These are phyloP conservation scores for Leccinum fallax DNA, from an alignment of 1,284 basidiomycete species.

Conservation along the genomic window DNA sequence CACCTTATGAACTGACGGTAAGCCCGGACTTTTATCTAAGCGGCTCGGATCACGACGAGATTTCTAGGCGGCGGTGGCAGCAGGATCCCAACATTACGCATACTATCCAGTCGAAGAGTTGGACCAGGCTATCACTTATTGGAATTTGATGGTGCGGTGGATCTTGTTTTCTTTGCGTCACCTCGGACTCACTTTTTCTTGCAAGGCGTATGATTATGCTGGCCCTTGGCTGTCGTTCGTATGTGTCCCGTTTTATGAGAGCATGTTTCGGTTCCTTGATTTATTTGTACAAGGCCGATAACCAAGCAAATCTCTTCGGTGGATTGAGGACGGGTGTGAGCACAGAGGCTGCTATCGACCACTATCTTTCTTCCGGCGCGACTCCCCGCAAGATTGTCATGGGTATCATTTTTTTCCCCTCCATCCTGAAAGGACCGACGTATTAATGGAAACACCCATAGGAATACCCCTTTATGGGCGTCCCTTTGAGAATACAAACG, in stretches of 20 bases:
- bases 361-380: slow-evolving; percentile 71
- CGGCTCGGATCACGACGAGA: not conserved
- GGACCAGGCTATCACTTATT: slow-evolving; percentile 76
- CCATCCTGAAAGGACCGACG: not conserved
- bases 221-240: slow-evolving; percentile 66
- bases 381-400: slow-evolving; percentile 75
- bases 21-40: not conserved
- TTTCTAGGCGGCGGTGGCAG: slow-evolving; percentile 48
- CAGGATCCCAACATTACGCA: slow-evolving; percentile 69
- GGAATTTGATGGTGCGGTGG: slow-evolving; percentile 84
- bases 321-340: slow-evolving; percentile 60
- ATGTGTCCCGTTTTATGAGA: slow-evolving; percentile 10
- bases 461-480: slow-evolving; percentile 86
- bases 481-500: slow-evolving; percentile 78
- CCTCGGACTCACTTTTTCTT: slow-evolving; percentile 9
- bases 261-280: not conserved
- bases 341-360: slow-evolving; percentile 72
- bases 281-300: slow-evolving; percentile 50
- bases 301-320: slow-evolving; percentile 84
- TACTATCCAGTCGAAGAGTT: slow-evolving; percentile 71
- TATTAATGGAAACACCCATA: slow-evolving; percentile 23
- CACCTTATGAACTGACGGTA: slow-evolving; percentile 60
- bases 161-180: not conserved
- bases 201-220: slow-evolving; percentile 76
- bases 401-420: slow-evolving; percentile 46